A percentile compares a stretch with the other conserved stretches of the same genome.
phyloP scores from a whole-genome alignment of 78 protist species.

The Paratrimastix pyriformis region DNA sequence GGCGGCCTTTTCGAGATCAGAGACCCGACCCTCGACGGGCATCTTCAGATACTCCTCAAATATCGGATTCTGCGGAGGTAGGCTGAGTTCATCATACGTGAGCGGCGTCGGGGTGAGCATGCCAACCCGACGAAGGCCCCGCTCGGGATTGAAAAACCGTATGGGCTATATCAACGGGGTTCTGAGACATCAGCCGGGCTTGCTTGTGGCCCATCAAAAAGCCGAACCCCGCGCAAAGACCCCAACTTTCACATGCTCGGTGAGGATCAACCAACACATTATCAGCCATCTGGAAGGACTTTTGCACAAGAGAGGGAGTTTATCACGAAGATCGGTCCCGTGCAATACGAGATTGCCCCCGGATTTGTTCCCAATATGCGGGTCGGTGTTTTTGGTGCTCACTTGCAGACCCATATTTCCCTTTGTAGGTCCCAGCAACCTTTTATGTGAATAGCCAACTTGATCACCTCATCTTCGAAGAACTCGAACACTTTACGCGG shows the following conservation, averaged over 20 bases:
- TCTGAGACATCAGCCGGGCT: background rate
- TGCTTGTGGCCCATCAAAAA: background rate
- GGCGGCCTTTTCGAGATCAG: too few species aligned
- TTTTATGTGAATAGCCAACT: conserved; percentile 67
- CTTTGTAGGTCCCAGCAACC: conserved; percentile 43
- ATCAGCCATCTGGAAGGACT: conserved; percentile 1
- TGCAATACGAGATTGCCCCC: conserved; percentile 44
- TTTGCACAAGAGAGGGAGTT: conserved; percentile 18
- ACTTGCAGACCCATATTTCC: background rate
- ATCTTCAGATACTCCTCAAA: too few species aligned
- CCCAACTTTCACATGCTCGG: background rate
- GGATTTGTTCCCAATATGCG: conserved; percentile 75
- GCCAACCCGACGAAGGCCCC: too few species aligned
- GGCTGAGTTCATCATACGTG: too few species aligned
- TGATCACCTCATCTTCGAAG: conserved; percentile 53
- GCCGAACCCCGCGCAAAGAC: background rate
- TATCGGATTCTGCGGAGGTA: too few species aligned
- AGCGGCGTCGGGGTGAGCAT: too few species aligned
- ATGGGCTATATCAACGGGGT: background rate
- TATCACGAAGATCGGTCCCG: conserved; percentile 42
- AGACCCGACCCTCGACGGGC: too few species aligned
- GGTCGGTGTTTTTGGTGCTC: background rate
- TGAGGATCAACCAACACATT: background rate
- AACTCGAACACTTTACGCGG: conserved; percentile 43
- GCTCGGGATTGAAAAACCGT: background rate